Conservation (phyloP, 495 filamentous ascomycete genomes). For the Penicillium ucsense region DNA sequence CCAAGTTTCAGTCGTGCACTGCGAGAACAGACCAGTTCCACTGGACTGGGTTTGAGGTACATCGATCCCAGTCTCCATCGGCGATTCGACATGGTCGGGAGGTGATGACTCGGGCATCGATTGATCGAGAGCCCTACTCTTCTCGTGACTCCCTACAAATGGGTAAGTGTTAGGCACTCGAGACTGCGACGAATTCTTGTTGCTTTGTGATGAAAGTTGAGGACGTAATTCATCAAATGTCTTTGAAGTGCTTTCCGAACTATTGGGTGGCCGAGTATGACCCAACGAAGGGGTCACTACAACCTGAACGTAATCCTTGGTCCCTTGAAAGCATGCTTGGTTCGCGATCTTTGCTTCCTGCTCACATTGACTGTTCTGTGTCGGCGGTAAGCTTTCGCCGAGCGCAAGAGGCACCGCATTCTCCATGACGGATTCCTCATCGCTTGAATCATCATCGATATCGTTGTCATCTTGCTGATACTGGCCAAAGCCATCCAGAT, state of each 20-base stretch:
- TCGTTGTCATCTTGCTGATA: too few relatives aligned
- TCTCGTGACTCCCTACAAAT: conserved; percentile 14
- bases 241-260: background rate
- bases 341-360: conserved; percentile 16
- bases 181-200: conserved; percentile 30
- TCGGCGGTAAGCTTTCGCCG: conserved; percentile 16
- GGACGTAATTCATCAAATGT: background rate
- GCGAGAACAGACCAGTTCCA: conserved; percentile 8
- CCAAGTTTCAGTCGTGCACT: conserved; percentile 6
- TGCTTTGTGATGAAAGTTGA: conserved; percentile 17
- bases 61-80: conserved; percentile 7
- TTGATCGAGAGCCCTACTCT: conserved; percentile 14
- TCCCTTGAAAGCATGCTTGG: conserved; percentile 13
- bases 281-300: conserved; percentile 21
- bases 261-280: conserved; percentile 3
- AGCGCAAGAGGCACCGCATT: conserved; percentile 42
- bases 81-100: conserved; percentile 1
- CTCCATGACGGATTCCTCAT: conserved; percentile 47
- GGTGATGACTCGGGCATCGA: conserved; percentile 2
- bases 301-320: conserved; percentile 25
- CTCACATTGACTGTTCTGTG: conserved; percentile 19
- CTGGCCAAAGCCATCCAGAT: too few relatives aligned
- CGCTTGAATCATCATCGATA: conserved; percentile 21
- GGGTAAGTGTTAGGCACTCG: conserved; percentile 26
- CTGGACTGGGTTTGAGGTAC: conserved; percentile 18